A percentile compares a stretch with the other conserved stretches of the same genome.
phyloP scores from a whole-genome alignment of 371 early-diverging fungal genomes.

The Mucor piriformis region DNA sequence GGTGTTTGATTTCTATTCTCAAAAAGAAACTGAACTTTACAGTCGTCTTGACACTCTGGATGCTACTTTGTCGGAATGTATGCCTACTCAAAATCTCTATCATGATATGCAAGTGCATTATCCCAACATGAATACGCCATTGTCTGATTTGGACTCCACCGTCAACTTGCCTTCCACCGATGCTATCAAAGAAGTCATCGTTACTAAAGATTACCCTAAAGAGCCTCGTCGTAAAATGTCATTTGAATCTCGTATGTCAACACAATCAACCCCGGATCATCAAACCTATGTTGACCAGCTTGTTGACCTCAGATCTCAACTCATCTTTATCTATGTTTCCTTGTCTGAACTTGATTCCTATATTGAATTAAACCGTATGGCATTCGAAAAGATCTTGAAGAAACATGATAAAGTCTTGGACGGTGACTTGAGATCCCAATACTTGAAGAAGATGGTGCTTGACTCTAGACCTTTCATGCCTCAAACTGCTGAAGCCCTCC shows the following conservation, averaged over 20 bases:
- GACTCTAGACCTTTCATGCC: constrained; percentile 61
- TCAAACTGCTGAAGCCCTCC: constrained; percentile 53
- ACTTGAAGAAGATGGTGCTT: constrained; percentile 65
- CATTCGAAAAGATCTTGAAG: constrained; percentile 96
- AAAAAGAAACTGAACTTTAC: constrained; percentile 80
- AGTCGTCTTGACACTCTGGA: constrained; percentile 29
- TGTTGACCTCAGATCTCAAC: constrained; percentile 41
- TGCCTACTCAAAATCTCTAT: constrained; percentile 11
- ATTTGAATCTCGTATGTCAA: constrained; percentile 31
- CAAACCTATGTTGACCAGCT: constrained; percentile 25
- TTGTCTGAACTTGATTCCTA: constrained; percentile 88
- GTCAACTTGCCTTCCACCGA: constrained; percentile 3
- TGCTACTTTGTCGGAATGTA: constrained; percentile 13
- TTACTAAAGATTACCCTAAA: background rate
- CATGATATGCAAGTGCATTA: constrained; percentile 6
- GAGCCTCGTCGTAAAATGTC: constrained; percentile 18
- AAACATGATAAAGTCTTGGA: constrained; percentile 93
- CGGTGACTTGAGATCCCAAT: constrained; percentile 46
- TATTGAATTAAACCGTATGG: constrained; percentile 89
- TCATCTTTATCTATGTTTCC: constrained; percentile 71
- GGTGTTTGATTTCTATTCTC: constrained; percentile 77
- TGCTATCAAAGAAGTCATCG: constrained; percentile 3
- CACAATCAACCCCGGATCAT: constrained; percentile 12
- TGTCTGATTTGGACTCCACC: constrained; percentile 25
- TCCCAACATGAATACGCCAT: constrained; percentile 12